Evolutionary conservation across 2,329 filamentous ascomycete genomes (phyloP).

Genomic region (Drechslera avenae): DNA sequence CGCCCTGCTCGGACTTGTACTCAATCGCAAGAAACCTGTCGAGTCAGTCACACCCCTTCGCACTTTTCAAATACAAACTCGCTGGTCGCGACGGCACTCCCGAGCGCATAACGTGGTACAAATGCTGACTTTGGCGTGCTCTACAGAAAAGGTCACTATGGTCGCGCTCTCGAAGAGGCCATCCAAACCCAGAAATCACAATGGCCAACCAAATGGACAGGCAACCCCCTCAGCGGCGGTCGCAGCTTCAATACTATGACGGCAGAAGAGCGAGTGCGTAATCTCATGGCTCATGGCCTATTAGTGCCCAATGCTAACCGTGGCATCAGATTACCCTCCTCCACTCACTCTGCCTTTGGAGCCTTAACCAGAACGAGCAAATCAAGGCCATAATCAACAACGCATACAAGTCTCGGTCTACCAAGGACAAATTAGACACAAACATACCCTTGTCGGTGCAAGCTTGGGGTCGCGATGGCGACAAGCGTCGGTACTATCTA

Average conservation of each 20-base stretch:
- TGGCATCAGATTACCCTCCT: slow-evolving; percentile 74
- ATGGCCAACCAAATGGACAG: slow-evolving; percentile 85
- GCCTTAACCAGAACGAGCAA: slow-evolving; percentile 83
- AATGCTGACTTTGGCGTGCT: slow-evolving; percentile 40
- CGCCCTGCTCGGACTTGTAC: slow-evolving; percentile 80
- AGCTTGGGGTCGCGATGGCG: slow-evolving; percentile 85
- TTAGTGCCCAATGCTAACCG: slow-evolving; percentile 24
- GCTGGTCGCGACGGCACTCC: slow-evolving; percentile 26
- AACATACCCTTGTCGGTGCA: slow-evolving; percentile 91
- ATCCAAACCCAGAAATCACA: slow-evolving; percentile 82
- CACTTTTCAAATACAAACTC: slow-evolving; percentile 8
- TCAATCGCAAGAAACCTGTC: slow-evolving; percentile 98
- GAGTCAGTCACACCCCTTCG: slow-evolving; percentile 71
- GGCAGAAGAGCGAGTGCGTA: slow-evolving; percentile 76
- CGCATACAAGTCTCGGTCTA: slow-evolving; percentile 70
- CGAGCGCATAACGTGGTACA: background rate
- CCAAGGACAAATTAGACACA: slow-evolving; percentile 74
- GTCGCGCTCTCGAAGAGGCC: slow-evolving; percentile 91
- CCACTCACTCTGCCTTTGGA: slow-evolving; percentile 84
- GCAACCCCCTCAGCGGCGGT: slow-evolving; percentile 81
- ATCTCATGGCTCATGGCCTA: background rate
- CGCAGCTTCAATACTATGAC: slow-evolving; percentile 82
- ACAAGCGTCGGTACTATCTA: slow-evolving; percentile 91
- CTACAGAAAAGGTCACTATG: slow-evolving; percentile 84
- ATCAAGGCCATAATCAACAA: slow-evolving; percentile 82